Evolutionary conservation across 139 green algal species (phyloP).

Genomic region (Diplosphaera chodatii): DNA sequence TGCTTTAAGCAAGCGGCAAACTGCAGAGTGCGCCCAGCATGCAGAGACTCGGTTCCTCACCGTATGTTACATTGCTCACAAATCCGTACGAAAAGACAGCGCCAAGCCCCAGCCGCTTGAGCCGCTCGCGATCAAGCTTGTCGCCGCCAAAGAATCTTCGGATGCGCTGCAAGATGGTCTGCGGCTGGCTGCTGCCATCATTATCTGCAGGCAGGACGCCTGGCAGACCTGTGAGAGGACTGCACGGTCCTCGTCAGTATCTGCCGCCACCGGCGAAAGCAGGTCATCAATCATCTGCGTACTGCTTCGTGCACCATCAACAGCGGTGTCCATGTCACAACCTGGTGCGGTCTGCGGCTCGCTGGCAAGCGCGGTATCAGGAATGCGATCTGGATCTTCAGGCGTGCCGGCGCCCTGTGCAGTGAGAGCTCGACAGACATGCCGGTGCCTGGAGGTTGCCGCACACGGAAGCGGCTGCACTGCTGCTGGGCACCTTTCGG

Average conservation of each 20-base stretch:
- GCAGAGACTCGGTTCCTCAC: conserved; percentile 10
- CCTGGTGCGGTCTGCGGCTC: background rate
- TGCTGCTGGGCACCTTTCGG: too few relatives aligned
- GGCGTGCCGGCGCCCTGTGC: background rate
- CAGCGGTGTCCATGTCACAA: too few relatives aligned
- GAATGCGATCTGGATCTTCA: background rate
- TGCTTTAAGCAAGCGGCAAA: too few relatives aligned
- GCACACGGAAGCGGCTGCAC: background rate
- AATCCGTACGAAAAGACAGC: conserved; percentile 42
- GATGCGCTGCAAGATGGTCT: background rate
- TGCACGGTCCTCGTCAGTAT: too few relatives aligned
- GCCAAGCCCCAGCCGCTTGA: conserved; percentile 25
- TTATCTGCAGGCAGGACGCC: background rate
- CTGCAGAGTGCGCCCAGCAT: too few relatives aligned
- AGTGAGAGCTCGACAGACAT: background rate
- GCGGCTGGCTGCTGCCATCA: background rate
- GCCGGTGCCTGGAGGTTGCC: background rate
- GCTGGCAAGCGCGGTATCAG: background rate
- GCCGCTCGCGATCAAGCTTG: conserved; percentile 34
- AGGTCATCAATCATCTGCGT: too few relatives aligned
- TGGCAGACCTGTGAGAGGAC: background rate
- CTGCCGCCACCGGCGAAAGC: too few relatives aligned
- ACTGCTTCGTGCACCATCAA: too few relatives aligned
- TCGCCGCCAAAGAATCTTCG: conserved; percentile 37
- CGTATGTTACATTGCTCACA: conserved; percentile 45